Base-by-base conservation (phyloP, 2,329 filamentous ascomycete species). In the Aulographum hederae region DNA sequence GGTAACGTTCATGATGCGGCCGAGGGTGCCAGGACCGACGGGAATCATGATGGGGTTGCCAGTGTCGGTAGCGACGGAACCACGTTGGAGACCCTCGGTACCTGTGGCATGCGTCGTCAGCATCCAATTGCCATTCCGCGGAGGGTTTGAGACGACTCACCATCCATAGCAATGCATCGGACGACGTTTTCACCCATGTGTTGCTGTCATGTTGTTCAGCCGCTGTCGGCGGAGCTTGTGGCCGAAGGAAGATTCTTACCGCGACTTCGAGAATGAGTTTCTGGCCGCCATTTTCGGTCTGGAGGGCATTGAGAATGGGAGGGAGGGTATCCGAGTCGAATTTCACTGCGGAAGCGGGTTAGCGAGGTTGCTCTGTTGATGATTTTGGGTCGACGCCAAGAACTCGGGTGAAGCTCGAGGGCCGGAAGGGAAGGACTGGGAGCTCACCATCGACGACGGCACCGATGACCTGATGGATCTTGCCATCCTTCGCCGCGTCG, bases 1-100 rank as follows among this genome's bases (percentile, higher is more conserved):
- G 69, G 89, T 98, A 67, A 98, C 89, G 75, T 98, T 98, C 69
- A 98, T 85, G 73, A 98, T 98, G 69, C 89, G 89, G 54, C 89
- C 89, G 49, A 98, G 80, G 46, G 84, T 93, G 58, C 68, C 80
- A 56, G 73, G 72, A 52, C 89, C 89, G 63, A 95, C 86, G 56
- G 86, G 86, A 52, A 98, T 85, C 64, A 72, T 84, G 69, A 98
- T 98, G 57, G 89, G 89, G 47, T 73, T 67, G 58, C 89, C 89
- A 56, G 86, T 94, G 64, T 98, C 89, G 50, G 60, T 62, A 48
- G 76, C 82, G 60, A 72, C 70, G 55, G 74, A 65, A 57, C 89
- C 89, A 73, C 89, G 86, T 58, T 86, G 79, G 51, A 98, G 82
- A 89, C 89, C 89, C 72, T 95, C 89, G 58, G 86, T 98, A 91